phyloP scores from a whole-genome alignment of 139 green algal genomes.

The Tetradesmus obliquus region DNA sequence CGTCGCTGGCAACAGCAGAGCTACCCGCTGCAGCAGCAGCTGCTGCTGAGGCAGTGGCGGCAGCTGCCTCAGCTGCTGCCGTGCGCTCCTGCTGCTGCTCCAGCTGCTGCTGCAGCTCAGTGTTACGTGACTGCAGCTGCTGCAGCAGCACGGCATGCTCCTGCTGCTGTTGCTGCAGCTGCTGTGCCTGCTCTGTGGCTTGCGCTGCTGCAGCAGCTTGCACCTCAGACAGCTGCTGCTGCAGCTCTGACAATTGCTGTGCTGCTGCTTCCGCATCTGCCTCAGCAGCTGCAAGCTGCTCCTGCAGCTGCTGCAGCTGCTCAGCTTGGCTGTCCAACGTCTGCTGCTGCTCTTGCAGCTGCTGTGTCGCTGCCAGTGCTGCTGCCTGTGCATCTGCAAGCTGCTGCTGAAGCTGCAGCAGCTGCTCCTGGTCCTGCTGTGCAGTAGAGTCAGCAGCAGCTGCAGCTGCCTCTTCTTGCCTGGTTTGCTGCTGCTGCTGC shows the following conservation, averaged over 20 bases:
- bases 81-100: neutral
- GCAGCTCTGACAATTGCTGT: neutral
- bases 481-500: neutral
- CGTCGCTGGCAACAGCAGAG: neutral
- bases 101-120: constrained; percentile 17
- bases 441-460: neutral
- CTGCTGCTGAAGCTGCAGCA: neutral
- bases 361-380: constrained; percentile 14
- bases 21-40: neutral
- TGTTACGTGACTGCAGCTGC: neutral
- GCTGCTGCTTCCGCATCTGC: constrained; percentile 12
- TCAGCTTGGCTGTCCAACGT: neutral
- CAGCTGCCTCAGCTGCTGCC: neutral
- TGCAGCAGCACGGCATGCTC: neutral
- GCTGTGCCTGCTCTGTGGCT: neutral
- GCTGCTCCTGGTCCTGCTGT: neutral
- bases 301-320: constrained; percentile 15
- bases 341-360: constrained; percentile 30
- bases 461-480: neutral
- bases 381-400: neutral
- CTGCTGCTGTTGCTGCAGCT: constrained; percentile 15
- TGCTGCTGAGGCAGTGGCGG: neutral
- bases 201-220: neutral
- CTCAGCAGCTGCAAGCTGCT: constrained; percentile 1
- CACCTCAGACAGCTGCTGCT: neutral